A percentile compares a stretch with the other conserved stretches of the same genome.
Conservation (phyloP, 805 yeast genomes). For the Millerago galiae region DNA sequence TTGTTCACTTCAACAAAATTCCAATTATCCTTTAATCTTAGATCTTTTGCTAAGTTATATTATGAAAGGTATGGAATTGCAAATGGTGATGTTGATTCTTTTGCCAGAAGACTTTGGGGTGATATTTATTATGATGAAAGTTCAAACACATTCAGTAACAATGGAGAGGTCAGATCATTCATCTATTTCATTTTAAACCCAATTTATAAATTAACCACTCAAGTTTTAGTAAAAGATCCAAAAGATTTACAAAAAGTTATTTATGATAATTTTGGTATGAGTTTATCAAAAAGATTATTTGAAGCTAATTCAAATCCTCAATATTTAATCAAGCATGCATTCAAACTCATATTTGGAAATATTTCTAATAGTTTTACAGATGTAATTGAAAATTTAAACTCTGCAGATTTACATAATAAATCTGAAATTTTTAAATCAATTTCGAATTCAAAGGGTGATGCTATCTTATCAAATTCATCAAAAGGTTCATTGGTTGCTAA, state of each 20-base stretch:
- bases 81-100: constrained; percentile 30
- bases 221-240: constrained; percentile 48
- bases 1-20: constrained; percentile 66
- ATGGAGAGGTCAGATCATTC: constrained; percentile 20
- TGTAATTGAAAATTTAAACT: constrained; percentile 30
- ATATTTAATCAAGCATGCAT: constrained; percentile 49
- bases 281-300: constrained; percentile 30
- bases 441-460: constrained; percentile 20
- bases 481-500: constrained; percentile 44
- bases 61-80: constrained; percentile 24
- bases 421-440: constrained; percentile 20
- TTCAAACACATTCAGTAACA: constrained; percentile 37
- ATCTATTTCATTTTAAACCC: constrained; percentile 75
- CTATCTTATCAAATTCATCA: constrained; percentile 28
- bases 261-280: constrained; percentile 41
- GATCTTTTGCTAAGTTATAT: constrained; percentile 54
- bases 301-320: constrained; percentile 48
- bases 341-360: constrained; percentile 46
- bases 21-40: constrained; percentile 58
- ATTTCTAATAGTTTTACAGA: constrained; percentile 46
- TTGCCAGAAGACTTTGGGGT: constrained; percentile 72
- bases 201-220: constrained; percentile 64
- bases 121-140: constrained; percentile 45
- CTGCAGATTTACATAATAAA: constrained; percentile 32
- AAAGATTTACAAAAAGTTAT: constrained; percentile 37